A percentile compares a stretch with the other conserved stretches of the same genome.
Conservation (phyloP, 768 basidiomycete genomes). For the Boletus tylopilopsis region DNA sequence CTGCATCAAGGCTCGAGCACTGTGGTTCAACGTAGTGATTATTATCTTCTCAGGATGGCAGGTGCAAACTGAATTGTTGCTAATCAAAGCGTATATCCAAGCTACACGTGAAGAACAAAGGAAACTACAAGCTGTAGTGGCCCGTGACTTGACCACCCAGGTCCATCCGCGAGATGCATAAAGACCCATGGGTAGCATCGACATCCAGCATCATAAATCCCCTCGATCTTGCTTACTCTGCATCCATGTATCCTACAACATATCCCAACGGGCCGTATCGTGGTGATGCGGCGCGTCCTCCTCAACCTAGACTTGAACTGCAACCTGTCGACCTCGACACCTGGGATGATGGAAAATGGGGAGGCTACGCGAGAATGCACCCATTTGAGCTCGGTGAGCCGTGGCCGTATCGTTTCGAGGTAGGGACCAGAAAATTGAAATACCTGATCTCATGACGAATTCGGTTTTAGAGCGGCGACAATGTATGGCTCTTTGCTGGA, state of each 20-base stretch:
- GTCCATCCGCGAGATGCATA: conserved; percentile 11
- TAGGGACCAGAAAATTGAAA: conserved; percentile 1
- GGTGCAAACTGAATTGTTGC: conserved; percentile 7
- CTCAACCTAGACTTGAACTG: conserved; percentile 6
- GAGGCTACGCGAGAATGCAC: conserved; percentile 21
- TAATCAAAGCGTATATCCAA: conserved; percentile 9
- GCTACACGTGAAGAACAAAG: conserved; percentile 15
- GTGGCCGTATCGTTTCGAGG: conserved; percentile 50
- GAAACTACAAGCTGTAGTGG: conserved; percentile 11
- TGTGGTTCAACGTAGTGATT: neutral
- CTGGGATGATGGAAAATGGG: conserved; percentile 26
- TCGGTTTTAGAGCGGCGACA: conserved; percentile 38
- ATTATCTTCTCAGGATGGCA: conserved; percentile 5
- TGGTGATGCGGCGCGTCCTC: neutral
- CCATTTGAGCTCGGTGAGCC: conserved; percentile 48
- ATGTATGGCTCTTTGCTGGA: conserved; percentile 50
- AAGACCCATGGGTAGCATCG: conserved; percentile 1
- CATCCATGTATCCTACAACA: conserved; percentile 4
- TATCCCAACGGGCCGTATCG: neutral
- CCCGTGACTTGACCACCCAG: conserved; percentile 12
- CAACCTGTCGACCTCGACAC: conserved; percentile 22
- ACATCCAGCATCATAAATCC: neutral
- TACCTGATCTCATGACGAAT: neutral
- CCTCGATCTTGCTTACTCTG: neutral
- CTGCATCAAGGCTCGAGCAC: too few species aligned